Conservation (phyloP, 116 monocot species). For the Phalaenopsis hybrid region DNA sequence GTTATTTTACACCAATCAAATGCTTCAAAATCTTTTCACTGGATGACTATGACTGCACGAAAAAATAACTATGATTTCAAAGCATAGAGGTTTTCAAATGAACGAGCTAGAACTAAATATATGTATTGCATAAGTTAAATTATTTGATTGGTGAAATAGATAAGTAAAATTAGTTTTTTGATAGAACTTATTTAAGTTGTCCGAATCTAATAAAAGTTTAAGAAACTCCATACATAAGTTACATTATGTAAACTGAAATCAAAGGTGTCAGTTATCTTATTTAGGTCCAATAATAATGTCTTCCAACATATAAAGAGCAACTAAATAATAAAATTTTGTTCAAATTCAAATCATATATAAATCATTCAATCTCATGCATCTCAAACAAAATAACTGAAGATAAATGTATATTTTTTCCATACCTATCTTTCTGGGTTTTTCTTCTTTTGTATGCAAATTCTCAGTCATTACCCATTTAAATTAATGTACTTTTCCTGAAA, state of each 20-base stretch:
- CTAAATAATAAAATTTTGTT: too few relatives aligned
- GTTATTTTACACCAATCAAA: background rate
- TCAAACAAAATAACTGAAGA: too few relatives aligned
- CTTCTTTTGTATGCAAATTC: too few relatives aligned
- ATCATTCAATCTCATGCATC: too few relatives aligned
- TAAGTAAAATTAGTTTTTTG: background rate
- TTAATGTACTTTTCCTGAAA: too few relatives aligned
- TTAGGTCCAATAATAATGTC: background rate
- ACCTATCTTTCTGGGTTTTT: too few relatives aligned
- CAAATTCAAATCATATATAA: too few relatives aligned
- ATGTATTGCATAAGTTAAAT: background rate
- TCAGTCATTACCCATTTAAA: too few relatives aligned
- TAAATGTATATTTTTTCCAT: too few relatives aligned
- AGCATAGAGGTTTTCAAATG: background rate
- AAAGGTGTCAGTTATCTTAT: background rate
- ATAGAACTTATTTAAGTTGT: background rate
- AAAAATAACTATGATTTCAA: background rate
- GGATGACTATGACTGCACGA: background rate
- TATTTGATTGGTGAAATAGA: background rate
- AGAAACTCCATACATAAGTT: too few relatives aligned
- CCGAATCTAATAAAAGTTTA: too few relatives aligned
- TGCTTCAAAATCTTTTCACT: background rate
- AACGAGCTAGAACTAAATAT: background rate
- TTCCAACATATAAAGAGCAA: too few relatives aligned
- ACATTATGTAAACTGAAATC: background rate